A percentile compares a stretch with the other conserved stretches of the same genome.
Conservation (phyloP, 2,329 filamentous ascomycete species). For the Fusarium sp. region DNA sequence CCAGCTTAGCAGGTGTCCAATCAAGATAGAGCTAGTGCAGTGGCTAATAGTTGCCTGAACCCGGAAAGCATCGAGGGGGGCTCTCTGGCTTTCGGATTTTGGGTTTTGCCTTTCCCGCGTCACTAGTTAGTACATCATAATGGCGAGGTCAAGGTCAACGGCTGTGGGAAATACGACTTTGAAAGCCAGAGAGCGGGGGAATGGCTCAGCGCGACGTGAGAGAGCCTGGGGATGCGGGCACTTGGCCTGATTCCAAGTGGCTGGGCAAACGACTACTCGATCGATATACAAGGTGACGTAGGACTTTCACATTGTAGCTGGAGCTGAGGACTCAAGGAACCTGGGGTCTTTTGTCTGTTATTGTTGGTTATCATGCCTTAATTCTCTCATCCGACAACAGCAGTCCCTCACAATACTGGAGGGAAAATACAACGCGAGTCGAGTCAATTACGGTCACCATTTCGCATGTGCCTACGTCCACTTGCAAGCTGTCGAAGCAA, state of each 20-base stretch:
- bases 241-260: constrained; percentile 30
- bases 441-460: background rate
- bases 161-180: background rate
- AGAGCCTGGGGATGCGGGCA: constrained; percentile 17
- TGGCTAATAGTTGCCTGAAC: constrained; percentile 6
- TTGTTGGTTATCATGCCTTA: background rate
- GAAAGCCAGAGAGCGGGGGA: constrained; percentile 15
- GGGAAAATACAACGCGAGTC: background rate
- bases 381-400: background rate
- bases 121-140: constrained; percentile 17
- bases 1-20: constrained; percentile 20
- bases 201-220: constrained; percentile 1
- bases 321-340: constrained; percentile 8
- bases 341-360: constrained; percentile 20
- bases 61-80: constrained; percentile 26
- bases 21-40: constrained; percentile 14
- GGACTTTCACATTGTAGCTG: constrained; percentile 23
- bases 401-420: background rate
- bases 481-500: constrained; percentile 29
- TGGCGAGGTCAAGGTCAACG: background rate
- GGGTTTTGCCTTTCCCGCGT: constrained; percentile 33
- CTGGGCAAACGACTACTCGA: constrained; percentile 35
- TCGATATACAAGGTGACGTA: constrained; percentile 32
- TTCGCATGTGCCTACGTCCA: background rate
- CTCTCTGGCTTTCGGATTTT: constrained; percentile 18